These are phyloP conservation scores for Meira miltonrushii DNA, from an alignment of 1,284 basidiomycete species.

Conservation along the genomic window DNA sequence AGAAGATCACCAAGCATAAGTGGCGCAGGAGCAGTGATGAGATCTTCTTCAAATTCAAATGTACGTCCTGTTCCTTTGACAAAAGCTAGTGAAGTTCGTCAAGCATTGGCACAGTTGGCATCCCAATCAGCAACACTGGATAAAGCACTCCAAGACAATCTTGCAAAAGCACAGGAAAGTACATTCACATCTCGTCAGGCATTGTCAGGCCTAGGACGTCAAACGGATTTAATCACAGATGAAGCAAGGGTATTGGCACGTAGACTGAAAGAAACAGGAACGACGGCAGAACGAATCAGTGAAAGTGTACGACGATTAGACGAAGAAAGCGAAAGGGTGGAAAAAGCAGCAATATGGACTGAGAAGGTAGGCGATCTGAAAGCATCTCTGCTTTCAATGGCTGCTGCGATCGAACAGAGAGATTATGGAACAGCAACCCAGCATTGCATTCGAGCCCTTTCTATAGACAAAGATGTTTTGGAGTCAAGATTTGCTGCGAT, in stretches of 20 bases:
- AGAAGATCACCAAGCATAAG: background rate
- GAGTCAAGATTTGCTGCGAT: constrained; percentile 78
- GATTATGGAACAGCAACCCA: constrained; percentile 94
- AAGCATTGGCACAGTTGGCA: constrained; percentile 60
- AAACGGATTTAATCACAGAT: constrained; percentile 62
- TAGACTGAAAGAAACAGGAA: constrained; percentile 66
- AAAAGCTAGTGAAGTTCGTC: constrained; percentile 24
- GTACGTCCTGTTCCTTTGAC: constrained; percentile 13
- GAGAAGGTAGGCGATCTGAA: constrained; percentile 84
- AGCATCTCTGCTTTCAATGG: constrained; percentile 64
- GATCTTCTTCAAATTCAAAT: too few relatives aligned
- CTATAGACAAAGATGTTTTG: constrained; percentile 70
- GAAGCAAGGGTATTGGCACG: constrained; percentile 63
- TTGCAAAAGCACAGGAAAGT: constrained; percentile 57
- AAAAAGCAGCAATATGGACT: constrained; percentile 76
- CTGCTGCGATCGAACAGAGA: constrained; percentile 69
- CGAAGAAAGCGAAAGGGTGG: constrained; percentile 80
- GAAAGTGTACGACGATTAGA: constrained; percentile 80
- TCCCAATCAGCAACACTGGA: constrained; percentile 73
- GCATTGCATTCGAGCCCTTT: constrained; percentile 83
- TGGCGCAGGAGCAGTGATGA: too few relatives aligned
- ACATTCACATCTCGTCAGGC: background rate
- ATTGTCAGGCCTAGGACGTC: constrained; percentile 60
- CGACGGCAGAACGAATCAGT: constrained; percentile 82
- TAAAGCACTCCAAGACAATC: constrained; percentile 66